A percentile compares a stretch with the other conserved stretches of the same genome.
phyloP scores from a whole-genome alignment of 1,284 basidiomycete species.

The Cutaneotrichosporon daszewskae region DNA sequence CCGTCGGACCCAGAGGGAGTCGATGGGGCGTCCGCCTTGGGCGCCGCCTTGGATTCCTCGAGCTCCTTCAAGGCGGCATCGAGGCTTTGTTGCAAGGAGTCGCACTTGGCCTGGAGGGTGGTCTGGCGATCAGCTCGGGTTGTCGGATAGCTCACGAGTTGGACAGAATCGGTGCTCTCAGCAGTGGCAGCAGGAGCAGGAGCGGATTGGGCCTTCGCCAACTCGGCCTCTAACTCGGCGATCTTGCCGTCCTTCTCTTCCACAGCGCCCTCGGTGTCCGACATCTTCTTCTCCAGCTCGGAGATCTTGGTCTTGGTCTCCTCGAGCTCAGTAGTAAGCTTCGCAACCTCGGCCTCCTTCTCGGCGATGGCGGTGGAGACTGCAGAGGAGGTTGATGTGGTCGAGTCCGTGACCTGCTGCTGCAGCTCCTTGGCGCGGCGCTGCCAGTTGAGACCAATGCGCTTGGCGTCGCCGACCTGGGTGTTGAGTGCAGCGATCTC shows the following conservation, averaged over 20 bases:
- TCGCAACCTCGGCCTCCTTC: constrained; percentile 21
- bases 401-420: not conserved
- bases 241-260: constrained; percentile 30
- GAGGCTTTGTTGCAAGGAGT: constrained; percentile 29
- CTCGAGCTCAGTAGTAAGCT: constrained; percentile 25
- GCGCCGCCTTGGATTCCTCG: constrained; percentile 26
- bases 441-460: constrained; percentile 39
- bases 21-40: not conserved
- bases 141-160: constrained; percentile 19
- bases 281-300: constrained; percentile 31
- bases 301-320: constrained; percentile 23
- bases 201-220: constrained; percentile 16
- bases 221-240: constrained; percentile 29
- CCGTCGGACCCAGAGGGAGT: not conserved
- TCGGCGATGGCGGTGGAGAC: constrained; percentile 14
- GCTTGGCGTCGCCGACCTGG: constrained; percentile 22
- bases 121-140: not conserved
- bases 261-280: constrained; percentile 19
- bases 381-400: not conserved
- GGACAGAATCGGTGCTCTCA: constrained; percentile 11
- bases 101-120: constrained; percentile 27
- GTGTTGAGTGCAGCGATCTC: constrained; percentile 24
- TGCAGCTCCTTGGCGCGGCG: constrained; percentile 23
- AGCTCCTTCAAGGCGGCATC: constrained; percentile 35
- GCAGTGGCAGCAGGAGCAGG: constrained; percentile 1